Evolutionary conservation across 2,329 filamentous ascomycete species (phyloP).

Genomic region (Furcasterigmium furcatum): DNA sequence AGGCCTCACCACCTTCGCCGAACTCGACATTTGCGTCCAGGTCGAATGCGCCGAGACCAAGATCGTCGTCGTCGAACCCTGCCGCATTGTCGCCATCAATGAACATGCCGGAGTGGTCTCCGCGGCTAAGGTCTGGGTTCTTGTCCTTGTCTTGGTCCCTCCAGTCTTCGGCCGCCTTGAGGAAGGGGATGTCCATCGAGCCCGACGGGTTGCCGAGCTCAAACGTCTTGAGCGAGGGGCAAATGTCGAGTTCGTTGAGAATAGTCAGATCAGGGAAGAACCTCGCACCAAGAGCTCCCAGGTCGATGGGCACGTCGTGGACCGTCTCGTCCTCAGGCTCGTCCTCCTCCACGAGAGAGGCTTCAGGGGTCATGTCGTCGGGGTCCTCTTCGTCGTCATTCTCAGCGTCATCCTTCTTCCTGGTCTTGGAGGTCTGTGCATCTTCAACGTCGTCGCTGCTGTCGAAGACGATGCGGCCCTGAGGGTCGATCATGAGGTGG

Average conservation of each 20-base stretch:
- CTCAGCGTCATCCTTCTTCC: constrained; percentile 31
- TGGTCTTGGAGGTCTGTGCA: constrained; percentile 35
- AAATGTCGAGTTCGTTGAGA: constrained; percentile 86
- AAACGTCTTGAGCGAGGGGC: constrained; percentile 90
- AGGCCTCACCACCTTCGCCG: constrained; percentile 92
- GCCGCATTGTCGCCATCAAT: constrained; percentile 82
- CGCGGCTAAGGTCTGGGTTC: constrained; percentile 42
- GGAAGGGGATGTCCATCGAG: constrained; percentile 84
- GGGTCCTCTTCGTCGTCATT: constrained; percentile 33
- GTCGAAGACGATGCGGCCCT: constrained; percentile 94
- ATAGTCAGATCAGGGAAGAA: constrained; percentile 81
- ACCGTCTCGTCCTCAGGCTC: constrained; percentile 34
- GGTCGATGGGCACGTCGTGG: constrained; percentile 69
- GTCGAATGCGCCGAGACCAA: constrained; percentile 74
- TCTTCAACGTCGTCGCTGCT: constrained; percentile 84
- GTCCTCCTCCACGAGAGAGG: constrained; percentile 10
- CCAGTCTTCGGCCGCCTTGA: constrained; percentile 88
- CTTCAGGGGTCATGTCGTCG: constrained; percentile 15
- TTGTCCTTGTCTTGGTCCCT: constrained; percentile 65
- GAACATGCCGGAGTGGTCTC: constrained; percentile 75
- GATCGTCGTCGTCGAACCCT: constrained; percentile 69
- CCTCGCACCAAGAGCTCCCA: constrained; percentile 67
- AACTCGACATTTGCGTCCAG: constrained; percentile 73
- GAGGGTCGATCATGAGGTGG: constrained; percentile 90
- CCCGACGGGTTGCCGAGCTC: constrained; percentile 84